Base-by-base conservation (phyloP, 495 filamentous ascomycete species). In the Chaetomidium leptoderma region DNA sequence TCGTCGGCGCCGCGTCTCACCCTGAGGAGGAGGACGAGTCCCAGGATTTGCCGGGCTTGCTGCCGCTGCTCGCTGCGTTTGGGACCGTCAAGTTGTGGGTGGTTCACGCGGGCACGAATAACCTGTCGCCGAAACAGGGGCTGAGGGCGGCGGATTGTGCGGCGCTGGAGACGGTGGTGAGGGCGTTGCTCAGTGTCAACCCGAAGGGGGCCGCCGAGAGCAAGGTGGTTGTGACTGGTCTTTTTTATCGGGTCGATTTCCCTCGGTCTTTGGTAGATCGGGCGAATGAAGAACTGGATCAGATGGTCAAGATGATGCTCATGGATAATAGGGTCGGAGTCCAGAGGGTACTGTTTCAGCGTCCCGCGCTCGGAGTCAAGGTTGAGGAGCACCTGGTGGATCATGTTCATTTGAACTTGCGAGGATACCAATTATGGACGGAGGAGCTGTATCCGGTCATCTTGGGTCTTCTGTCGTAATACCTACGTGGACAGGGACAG, bases 61-160 rank as follows among this genome's bases (percentile, higher is more conserved):
- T 60, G 37, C 53, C 39, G 0, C 9, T 52, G 6, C 16, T 67
- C 6, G 51, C 53, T n/a, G 40, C 30, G 13, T 3, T 19, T 4
- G 58, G 55, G 10, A 58, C 29, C 16, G 58, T 65, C 23, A 65
- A 62, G 43, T 4, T 71, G 21, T 69, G 69, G 69, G 65, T 74
- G 61, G 55, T 65, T 23, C 65, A 76, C 55, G 35, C 63, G 40
- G 51, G 72, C 32, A 56, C 66, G 52, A 58, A 75, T 65, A 52
- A 78, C 21, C 56, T 74, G 52, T 62, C 58, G 24, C 66, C 62
- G 0, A 76, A 58, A 57, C 70, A 72, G 36, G 74, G 74, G 19
- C 68, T 76, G 11, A 65, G 58, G 2, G 51, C 55, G 13, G 10
- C 0, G 6, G 64, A 74, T 58, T 24, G 48, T 24, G 17, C 62